A percentile compares a stretch with the other conserved stretches of the same genome.
These are phyloP conservation scores for Moniliella sp. DNA, from an alignment of 1,284 basidiomycete species.

Conservation along the genomic window DNA sequence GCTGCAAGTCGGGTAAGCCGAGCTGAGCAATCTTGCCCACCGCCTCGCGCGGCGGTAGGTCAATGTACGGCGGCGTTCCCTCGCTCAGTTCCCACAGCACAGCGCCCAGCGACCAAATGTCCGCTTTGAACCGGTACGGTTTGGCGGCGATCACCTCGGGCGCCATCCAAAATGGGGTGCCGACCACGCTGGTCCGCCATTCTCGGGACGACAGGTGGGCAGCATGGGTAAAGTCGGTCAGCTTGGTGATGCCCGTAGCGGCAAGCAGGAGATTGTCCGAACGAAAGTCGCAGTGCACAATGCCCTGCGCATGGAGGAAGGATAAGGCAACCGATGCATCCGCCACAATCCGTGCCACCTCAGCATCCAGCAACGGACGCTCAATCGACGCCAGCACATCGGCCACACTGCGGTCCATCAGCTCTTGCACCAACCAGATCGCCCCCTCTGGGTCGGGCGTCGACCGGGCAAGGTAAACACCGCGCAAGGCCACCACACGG, in stretches of 20 bases:
- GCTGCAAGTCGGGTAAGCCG: too few species aligned
- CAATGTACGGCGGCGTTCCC: slow-evolving; percentile 70
- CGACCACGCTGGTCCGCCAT: slow-evolving; percentile 65
- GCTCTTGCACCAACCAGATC: too few species aligned
- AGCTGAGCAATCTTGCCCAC: too few species aligned
- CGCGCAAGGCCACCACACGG: too few species aligned
- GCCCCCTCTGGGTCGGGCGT: too few species aligned
- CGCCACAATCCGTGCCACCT: slow-evolving; percentile 45
- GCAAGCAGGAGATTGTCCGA: slow-evolving; percentile 84
- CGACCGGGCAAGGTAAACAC: too few species aligned
- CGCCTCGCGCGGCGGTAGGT: too few species aligned
- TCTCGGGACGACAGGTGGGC: slow-evolving; percentile 58
- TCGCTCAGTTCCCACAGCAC: slow-evolving; percentile 79
- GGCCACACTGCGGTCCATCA: too few species aligned
- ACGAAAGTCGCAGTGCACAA: slow-evolving; percentile 90
- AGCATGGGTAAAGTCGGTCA: slow-evolving; percentile 90
- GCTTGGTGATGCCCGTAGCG: slow-evolving; percentile 61
- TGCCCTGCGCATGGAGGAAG: slow-evolving; percentile 70
- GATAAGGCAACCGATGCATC: slow-evolving; percentile 66
- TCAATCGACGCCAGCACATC: too few species aligned
- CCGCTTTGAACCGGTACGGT: slow-evolving; percentile 77
- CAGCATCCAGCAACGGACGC: slow-evolving; percentile 7
- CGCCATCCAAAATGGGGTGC: slow-evolving; percentile 97
- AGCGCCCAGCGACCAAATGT: slow-evolving; percentile 89
- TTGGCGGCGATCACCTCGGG: slow-evolving; percentile 71